Conservation (phyloP, 768 basidiomycete genomes). For the Auriculariales sp. region DNA sequence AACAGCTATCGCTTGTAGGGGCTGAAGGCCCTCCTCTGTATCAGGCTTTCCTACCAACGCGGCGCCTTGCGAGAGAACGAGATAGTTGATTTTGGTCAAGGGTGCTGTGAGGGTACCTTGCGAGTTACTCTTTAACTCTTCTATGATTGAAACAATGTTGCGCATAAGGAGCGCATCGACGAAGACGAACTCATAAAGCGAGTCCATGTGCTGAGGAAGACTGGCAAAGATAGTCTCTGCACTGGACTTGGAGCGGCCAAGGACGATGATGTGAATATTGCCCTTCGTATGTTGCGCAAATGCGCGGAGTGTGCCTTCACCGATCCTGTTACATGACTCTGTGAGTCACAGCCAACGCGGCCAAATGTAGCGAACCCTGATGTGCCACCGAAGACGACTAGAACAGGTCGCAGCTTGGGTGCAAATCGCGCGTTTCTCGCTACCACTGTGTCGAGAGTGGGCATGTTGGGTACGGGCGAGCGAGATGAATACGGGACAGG, state of each 20-base stretch:
- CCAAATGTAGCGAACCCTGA: slow-evolving; percentile 19
- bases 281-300: slow-evolving; percentile 33
- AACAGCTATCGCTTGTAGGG: slow-evolving; percentile 30
- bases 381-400: slow-evolving; percentile 21
- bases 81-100: slow-evolving; percentile 36
- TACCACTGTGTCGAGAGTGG: no score
- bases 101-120: slow-evolving; percentile 15
- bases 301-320: slow-evolving; percentile 26
- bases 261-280: slow-evolving; percentile 35
- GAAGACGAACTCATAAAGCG: slow-evolving; percentile 31
- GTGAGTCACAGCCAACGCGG: neutral
- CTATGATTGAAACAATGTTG: no score
- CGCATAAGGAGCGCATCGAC: slow-evolving; percentile 37
- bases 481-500: no score
- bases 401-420: slow-evolving; percentile 14
- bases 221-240: slow-evolving; percentile 30
- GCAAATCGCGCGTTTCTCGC: slow-evolving; percentile 17
- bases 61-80: slow-evolving; percentile 32
- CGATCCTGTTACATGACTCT: neutral
- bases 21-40: slow-evolving; percentile 30
- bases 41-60: slow-evolving; percentile 23
- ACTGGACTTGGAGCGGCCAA: slow-evolving; percentile 34
- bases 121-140: no score
- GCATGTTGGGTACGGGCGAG: no score
- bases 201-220: slow-evolving; percentile 16